phyloP scores from a whole-genome alignment of 495 filamentous ascomycete genomes.

The Diplogelasinospora grovesii region DNA sequence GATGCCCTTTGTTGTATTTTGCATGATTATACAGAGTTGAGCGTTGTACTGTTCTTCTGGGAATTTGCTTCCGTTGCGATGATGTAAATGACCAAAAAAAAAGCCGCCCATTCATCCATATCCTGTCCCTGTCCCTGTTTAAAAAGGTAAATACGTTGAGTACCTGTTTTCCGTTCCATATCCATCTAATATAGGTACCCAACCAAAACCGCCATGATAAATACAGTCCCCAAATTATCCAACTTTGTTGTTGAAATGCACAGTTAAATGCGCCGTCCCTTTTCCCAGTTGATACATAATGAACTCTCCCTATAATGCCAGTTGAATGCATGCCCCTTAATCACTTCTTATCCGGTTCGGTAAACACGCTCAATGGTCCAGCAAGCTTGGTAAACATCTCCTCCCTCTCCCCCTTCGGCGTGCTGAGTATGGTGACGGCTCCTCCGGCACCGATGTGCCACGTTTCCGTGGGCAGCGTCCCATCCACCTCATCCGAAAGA shows the following conservation, averaged over 20 bases:
- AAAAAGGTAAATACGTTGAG: conserved; percentile 23
- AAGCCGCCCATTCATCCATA: neutral
- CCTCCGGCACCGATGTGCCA: conserved; percentile 89
- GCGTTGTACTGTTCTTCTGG: too few species aligned
- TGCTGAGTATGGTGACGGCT: conserved; percentile 76
- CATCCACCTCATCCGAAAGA: too few species aligned
- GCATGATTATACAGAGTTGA: too few species aligned
- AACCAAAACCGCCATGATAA: neutral
- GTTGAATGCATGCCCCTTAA: neutral
- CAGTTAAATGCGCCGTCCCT: too few species aligned
- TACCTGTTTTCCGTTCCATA: conserved; percentile 6
- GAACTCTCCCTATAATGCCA: too few species aligned
- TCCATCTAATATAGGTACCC: conserved; percentile 1
- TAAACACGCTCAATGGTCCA: conserved; percentile 55
- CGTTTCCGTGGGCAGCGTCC: conserved; percentile 33
- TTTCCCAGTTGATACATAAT: too few species aligned
- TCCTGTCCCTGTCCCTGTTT: too few species aligned
- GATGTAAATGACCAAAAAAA: neutral
- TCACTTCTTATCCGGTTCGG: conserved; percentile 16
- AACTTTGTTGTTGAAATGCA: too few species aligned
- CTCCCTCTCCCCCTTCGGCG: conserved; percentile 70
- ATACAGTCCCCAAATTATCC: too few species aligned
- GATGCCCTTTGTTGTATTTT: too few species aligned
- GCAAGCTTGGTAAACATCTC: conserved; percentile 84
- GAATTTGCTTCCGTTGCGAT: too few species aligned